phyloP scores from a whole-genome alignment of 805 yeast genomes.

The Candida maris region DNA sequence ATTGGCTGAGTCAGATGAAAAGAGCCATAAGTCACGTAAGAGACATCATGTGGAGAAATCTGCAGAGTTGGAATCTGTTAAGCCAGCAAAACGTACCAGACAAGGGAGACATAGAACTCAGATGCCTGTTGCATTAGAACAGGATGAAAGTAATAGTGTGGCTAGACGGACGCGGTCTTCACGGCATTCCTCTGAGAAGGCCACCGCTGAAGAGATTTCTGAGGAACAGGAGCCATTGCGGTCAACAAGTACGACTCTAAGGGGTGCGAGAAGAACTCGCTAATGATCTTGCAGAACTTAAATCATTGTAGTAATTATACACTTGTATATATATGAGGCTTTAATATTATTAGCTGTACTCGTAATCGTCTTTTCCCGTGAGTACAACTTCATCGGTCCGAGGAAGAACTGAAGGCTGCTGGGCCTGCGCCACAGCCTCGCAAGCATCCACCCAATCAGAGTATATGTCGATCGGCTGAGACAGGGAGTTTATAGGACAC shows the following conservation, averaged over 20 bases:
- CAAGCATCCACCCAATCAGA: slow-evolving; percentile 98
- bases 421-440: slow-evolving; percentile 78
- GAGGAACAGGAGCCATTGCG: too few relatives aligned
- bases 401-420: slow-evolving; percentile 18
- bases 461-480: slow-evolving; percentile 92
- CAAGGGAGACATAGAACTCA: too few relatives aligned
- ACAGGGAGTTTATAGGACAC: slow-evolving; percentile 74
- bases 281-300: too few relatives aligned
- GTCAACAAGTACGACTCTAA: too few relatives aligned
- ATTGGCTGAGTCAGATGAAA: slow-evolving; percentile 7
- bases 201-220: too few relatives aligned
- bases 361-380: slow-evolving; percentile 20
- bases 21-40: slow-evolving; percentile 5
- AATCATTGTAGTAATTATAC: slow-evolving; percentile 1
- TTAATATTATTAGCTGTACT: slow-evolving; percentile 10
- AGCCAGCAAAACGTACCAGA: too few relatives aligned
- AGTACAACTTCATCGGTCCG: slow-evolving; percentile 22
- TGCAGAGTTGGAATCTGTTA: background rate
- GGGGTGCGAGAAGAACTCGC: too few relatives aligned
- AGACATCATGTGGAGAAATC: slow-evolving; percentile 6
- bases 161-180: slow-evolving; percentile 1
- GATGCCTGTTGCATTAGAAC: too few relatives aligned
- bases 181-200: too few relatives aligned
- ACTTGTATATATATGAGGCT: slow-evolving; percentile 1
- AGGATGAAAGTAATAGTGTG: too few relatives aligned